Conservation (phyloP, 257 asterid species). For the Primulina huaijiensis region DNA sequence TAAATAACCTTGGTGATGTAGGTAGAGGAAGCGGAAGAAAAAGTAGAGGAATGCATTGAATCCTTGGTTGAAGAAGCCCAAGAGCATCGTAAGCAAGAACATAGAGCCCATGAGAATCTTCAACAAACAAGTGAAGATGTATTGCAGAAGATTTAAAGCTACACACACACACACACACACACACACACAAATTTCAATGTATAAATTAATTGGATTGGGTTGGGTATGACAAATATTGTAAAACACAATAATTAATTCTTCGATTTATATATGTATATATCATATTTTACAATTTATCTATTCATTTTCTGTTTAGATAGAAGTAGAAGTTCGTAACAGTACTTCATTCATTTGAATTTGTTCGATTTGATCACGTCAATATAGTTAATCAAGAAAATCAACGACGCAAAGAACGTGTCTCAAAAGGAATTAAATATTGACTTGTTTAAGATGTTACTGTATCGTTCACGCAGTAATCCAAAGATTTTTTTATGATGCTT, state of each 20-base stretch:
- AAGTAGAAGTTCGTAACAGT: too few species aligned
- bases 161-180: background rate
- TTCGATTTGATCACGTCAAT: too few species aligned
- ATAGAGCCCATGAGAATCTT: background rate
- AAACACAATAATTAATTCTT: background rate
- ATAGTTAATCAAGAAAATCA: too few species aligned
- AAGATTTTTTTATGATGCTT: too few species aligned
- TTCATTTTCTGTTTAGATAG: background rate
- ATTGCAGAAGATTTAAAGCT: background rate
- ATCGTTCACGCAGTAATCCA: too few species aligned
- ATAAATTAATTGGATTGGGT: background rate
- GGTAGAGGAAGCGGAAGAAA: constrained; percentile 46
- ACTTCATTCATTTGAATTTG: too few species aligned
- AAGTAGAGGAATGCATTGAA: constrained; percentile 34
- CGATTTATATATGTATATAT: too few species aligned
- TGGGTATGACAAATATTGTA: background rate
- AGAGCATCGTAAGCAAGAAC: constrained; percentile 11
- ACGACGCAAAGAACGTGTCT: too few species aligned
- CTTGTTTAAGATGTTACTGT: too few species aligned
- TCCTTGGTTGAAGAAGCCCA: constrained; percentile 23
- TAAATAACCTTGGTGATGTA: constrained; percentile 14
- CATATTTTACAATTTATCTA: background rate
- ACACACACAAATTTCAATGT: background rate
- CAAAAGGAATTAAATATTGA: too few species aligned
- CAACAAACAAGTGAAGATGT: background rate